A percentile compares a stretch with the other conserved stretches of the same genome.
Conservation (phyloP, 495 filamentous ascomycete species). For the Rhypophila decipiens region DNA sequence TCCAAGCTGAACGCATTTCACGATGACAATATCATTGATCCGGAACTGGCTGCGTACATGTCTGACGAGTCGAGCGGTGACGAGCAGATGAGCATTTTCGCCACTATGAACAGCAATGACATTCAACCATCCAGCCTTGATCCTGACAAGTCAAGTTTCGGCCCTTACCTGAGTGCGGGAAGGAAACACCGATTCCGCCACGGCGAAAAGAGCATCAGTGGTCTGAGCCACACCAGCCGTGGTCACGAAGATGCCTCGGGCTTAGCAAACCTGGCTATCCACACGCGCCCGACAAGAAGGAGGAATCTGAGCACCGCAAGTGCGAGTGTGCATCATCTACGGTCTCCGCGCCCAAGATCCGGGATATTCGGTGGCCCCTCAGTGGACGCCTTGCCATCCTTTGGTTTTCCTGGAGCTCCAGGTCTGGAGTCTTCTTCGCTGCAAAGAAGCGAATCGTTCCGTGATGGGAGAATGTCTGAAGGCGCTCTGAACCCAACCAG, state of each 20-base stretch:
- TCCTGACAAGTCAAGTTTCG: conserved; percentile 41
- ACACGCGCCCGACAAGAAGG: conserved; percentile 54
- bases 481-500: conserved; percentile 82
- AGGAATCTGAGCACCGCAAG: conserved; percentile 77
- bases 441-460: conserved; percentile 80
- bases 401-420: conserved; percentile 21
- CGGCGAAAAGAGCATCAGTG: conserved; percentile 62
- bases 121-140: conserved; percentile 39
- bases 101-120: conserved; percentile 52
- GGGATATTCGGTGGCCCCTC: conserved; percentile 33
- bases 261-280: conserved; percentile 39
- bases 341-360: conserved; percentile 60
- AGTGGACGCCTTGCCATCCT: conserved; percentile 32
- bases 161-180: conserved; percentile 52
- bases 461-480: conserved; percentile 63
- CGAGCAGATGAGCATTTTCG: conserved; percentile 81
- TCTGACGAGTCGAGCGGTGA: conserved; percentile 92
- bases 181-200: conserved; percentile 67
- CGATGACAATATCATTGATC: conserved; percentile 96
- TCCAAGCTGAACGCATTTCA: conserved; percentile 84
- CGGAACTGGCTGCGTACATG: conserved; percentile 89
- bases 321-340: conserved; percentile 51
- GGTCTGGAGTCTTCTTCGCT: conserved; percentile 51
- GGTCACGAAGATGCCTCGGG: conserved; percentile 33
- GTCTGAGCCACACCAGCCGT: conserved; percentile 54